phyloP scores from a whole-genome alignment of 495 filamentous ascomycete genomes.

The Penicillium pancosmium region DNA sequence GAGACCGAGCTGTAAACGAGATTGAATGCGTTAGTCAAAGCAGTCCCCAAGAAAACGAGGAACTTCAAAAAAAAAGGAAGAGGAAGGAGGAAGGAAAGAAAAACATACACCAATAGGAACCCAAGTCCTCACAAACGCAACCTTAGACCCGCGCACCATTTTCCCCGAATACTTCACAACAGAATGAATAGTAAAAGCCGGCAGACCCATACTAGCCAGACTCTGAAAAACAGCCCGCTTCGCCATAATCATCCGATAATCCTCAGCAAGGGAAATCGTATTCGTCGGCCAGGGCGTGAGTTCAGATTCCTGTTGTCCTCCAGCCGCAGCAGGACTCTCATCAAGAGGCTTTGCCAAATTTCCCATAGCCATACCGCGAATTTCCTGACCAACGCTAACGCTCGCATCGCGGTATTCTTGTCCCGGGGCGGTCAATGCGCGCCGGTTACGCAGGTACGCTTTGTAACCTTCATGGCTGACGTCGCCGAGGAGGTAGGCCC shows the following conservation, averaged over 20 bases:
- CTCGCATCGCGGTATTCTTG: conserved; percentile 49
- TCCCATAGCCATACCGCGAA: conserved; percentile 46
- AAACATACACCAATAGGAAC: conserved; percentile 77
- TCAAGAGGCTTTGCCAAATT: conserved; percentile 32
- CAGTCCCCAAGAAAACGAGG: background rate
- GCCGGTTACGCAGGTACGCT: conserved; percentile 82
- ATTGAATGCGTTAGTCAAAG: conserved; percentile 9
- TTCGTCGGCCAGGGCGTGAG: conserved; percentile 37
- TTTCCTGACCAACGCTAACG: conserved; percentile 29
- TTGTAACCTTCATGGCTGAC: conserved; percentile 95
- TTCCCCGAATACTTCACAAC: conserved; percentile 83
- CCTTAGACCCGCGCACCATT: conserved; percentile 80
- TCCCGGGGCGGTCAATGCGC: conserved; percentile 41
- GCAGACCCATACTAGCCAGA: conserved; percentile 89
- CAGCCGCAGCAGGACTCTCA: conserved; percentile 3
- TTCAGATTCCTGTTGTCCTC: background rate
- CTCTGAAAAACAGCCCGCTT: conserved; percentile 89
- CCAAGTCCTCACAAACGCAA: conserved; percentile 72
- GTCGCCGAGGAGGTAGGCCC: conserved; percentile 90
- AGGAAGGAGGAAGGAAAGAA: background rate
- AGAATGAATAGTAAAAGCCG: conserved; percentile 93
- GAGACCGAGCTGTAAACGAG: conserved; percentile 63
- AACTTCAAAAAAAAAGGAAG: no score
- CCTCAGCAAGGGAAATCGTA: conserved; percentile 76
- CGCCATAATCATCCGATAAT: conserved; percentile 88